Base-by-base conservation (phyloP, 108 stramenopile species). In the Nannochloropsis granulata region DNA sequence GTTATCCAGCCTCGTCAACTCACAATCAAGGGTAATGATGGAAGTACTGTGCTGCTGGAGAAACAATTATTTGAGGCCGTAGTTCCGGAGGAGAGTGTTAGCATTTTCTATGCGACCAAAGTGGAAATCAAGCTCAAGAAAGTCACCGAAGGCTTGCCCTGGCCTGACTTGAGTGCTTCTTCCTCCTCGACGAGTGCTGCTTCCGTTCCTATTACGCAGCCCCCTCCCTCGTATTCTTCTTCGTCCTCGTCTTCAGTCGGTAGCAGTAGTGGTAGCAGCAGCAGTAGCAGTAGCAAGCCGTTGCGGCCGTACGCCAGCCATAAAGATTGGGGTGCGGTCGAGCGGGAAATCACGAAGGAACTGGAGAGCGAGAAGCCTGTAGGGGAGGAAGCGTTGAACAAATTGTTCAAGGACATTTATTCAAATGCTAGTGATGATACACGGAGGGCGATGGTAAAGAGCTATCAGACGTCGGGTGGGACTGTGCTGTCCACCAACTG, bases 401-500 rank as follows among this genome's bases (percentile, higher is more conserved):
- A 91, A 82, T 93, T 99, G 13, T 99, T 99, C 91, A 92, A 94
- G 88, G 90, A 96, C 42, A 98, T 99, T 78, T 98, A 98, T 87
- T 88, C 86, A 12, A 88, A 86, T 82, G 96, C 96, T 44, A 86
- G 88, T 85, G 94, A 94, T 43, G 95, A 97, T 25, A 97, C 97
- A 2, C 86, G 93, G 26, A 91, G 96, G 46, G 97, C 97, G 43
- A 99, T 99, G 99, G 91, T 96, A 86, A 99, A 99, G 88, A 92
- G 91, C 71, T 98, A 95, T 87, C 98, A 98, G 86, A 98, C 97
- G 13, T 94, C 93, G 12, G 98, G 98, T 19, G 99, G 99, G 34
- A 98, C 97, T 9, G 94, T 94, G 7, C 91, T 99, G 84, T 93
- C 93, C 23, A 97, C 96, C 25, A 98, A 99, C 89, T 99, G 99